phyloP scores from a whole-genome alignment of 164 flowering plant genomes.

The Litsea cubeba region DNA sequence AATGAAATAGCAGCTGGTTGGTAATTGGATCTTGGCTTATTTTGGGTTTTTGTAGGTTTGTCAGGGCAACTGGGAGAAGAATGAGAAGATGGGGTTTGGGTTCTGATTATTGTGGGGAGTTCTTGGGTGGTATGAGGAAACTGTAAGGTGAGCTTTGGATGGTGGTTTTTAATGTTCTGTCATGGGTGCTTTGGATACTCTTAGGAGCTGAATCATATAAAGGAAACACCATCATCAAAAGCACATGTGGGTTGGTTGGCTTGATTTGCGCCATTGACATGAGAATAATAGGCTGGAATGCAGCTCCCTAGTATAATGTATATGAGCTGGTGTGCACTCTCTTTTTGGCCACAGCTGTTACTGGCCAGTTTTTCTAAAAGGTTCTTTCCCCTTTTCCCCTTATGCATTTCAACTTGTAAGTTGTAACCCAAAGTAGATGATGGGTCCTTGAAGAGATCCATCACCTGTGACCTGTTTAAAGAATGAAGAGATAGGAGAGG shows the following conservation, averaged over 20 bases:
- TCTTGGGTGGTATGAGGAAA: not conserved
- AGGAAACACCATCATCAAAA: constrained; percentile 7
- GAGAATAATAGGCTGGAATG: constrained; percentile 1
- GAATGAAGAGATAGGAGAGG: not conserved
- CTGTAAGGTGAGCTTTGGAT: not conserved
- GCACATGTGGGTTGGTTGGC: constrained; percentile 23
- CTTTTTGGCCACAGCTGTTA: constrained; percentile 4
- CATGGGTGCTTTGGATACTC: constrained; percentile 17
- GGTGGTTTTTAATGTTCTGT: constrained; percentile 1
- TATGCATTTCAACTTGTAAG: not conserved
- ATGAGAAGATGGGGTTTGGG: not conserved
- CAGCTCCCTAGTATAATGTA: constrained; percentile 4
- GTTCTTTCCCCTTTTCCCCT: not conserved
- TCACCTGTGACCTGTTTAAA: not conserved
- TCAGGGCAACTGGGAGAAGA: not conserved
- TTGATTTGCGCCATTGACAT: constrained; percentile 51
- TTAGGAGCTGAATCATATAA: constrained; percentile 15
- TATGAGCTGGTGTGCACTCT: constrained; percentile 50
- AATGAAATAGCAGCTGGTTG: constrained; percentile 1
- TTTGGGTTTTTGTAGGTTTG: not conserved
- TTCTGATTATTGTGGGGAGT: not conserved
- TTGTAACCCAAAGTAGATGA: constrained; percentile 2
- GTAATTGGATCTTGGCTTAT: not conserved
- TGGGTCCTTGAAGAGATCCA: constrained; percentile 22
- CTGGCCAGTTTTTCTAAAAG: constrained; percentile 1